A percentile compares a stretch with the other conserved stretches of the same genome.
phyloP scores from a whole-genome alignment of 192 early-diverging fungal species.

The Paraglomus occultum region DNA sequence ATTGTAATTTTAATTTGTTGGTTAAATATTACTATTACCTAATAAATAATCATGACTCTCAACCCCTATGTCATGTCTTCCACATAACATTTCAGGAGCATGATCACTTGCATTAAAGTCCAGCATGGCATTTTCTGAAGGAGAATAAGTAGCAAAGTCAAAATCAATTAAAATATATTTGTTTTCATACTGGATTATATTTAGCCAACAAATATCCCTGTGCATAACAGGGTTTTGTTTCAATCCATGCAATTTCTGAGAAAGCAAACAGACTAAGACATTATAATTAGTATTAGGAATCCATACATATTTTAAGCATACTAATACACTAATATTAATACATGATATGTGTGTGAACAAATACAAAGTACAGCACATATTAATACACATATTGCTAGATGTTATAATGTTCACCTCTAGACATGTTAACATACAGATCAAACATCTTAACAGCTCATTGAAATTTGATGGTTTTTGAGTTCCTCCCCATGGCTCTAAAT shows the following conservation, averaged over 20 bases:
- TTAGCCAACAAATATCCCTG: slow-evolving; percentile 20
- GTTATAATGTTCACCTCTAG: no score
- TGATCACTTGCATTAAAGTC: slow-evolving; percentile 9
- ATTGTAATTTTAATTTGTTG: background rate
- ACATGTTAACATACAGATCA: slow-evolving; percentile 24
- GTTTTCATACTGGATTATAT: slow-evolving; percentile 19
- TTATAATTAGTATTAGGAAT: background rate
- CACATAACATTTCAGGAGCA: slow-evolving; percentile 17
- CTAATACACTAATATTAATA: no score
- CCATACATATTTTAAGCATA: no score
- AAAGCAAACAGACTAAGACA: background rate
- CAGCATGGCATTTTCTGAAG: slow-evolving; percentile 3
- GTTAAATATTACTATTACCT: slow-evolving; percentile 19
- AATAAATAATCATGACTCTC: slow-evolving; percentile 7
- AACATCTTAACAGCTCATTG: slow-evolving; percentile 14
- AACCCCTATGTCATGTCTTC: slow-evolving; percentile 5
- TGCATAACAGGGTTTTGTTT: slow-evolving; percentile 21
- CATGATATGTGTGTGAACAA: no score
- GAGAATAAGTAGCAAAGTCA: slow-evolving; percentile 18
- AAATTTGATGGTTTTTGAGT: slow-evolving; percentile 13
- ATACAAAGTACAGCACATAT: no score
- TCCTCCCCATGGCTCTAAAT: slow-evolving; percentile 4
- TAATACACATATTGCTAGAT: no score
- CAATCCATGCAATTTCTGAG: slow-evolving; percentile 4
- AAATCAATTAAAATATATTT: slow-evolving; percentile 22